phyloP scores from a whole-genome alignment of 176 grass and related monocot genomes.

The Avena atlantica region DNA sequence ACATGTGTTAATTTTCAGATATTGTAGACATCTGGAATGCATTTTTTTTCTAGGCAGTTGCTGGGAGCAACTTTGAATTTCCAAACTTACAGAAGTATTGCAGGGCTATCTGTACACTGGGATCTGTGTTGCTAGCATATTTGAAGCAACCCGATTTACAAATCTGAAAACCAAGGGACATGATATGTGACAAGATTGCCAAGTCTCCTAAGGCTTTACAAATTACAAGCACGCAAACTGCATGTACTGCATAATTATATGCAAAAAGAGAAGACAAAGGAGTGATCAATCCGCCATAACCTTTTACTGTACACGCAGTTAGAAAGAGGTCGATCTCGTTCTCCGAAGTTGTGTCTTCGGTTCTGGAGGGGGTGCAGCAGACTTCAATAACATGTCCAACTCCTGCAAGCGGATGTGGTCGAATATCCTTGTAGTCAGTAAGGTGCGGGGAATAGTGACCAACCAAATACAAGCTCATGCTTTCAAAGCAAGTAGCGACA shows the following conservation, averaged over 20 bases:
- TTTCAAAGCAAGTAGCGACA: background rate
- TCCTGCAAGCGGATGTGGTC: slow-evolving; percentile 3
- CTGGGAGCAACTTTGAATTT: too few relatives aligned
- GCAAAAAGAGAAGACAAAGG: background rate
- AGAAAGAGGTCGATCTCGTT: slow-evolving; percentile 28
- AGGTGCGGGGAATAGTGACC: background rate
- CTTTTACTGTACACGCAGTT: background rate
- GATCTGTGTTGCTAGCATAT: background rate
- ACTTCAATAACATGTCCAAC: slow-evolving; percentile 17
- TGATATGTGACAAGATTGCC: background rate
- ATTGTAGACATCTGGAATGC: too few relatives aligned
- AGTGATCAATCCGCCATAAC: slow-evolving; percentile 6
- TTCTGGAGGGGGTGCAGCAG: slow-evolving; percentile 1
- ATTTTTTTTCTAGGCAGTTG: too few relatives aligned
- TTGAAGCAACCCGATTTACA: background rate
- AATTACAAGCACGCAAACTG: background rate
- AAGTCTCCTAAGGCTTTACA: slow-evolving; percentile 14
- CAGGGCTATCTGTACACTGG: background rate
- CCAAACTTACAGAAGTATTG: background rate
- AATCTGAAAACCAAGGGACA: background rate
- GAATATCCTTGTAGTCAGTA: background rate
- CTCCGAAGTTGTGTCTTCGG: slow-evolving; percentile 13
- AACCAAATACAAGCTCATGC: background rate
- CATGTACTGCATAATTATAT: background rate
- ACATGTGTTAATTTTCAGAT: too few relatives aligned